Evolutionary conservation across 78 protist species (phyloP).

Genomic region (Dictyostelium capitatum): DNA sequence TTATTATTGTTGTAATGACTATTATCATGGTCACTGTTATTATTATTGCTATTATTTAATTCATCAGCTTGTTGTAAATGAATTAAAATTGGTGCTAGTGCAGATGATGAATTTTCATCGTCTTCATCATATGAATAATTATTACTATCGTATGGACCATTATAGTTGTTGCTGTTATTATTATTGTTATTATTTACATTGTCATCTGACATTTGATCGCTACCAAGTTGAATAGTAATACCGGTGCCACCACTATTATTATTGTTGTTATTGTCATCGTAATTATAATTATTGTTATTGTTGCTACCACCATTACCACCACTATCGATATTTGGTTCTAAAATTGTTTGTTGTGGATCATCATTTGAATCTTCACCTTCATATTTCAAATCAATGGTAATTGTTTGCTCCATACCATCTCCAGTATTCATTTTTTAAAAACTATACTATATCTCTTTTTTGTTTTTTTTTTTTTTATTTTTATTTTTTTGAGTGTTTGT

Average conservation of each 20-base stretch:
- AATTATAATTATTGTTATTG: background rate
- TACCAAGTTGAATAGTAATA: background rate
- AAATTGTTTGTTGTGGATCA: background rate
- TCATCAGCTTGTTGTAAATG: conserved; percentile 6
- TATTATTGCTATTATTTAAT: background rate
- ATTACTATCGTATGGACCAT: too few species aligned
- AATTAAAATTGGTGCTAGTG: conserved; percentile 12
- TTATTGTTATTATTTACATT: background rate
- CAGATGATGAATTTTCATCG: background rate
- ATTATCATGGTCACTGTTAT: background rate
- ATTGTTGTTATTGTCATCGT: background rate
- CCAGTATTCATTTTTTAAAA: background rate
- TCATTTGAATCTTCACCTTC: background rate
- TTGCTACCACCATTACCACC: background rate
- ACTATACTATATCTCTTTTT: too few species aligned
- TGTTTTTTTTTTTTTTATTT: too few species aligned
- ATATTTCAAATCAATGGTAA: too few species aligned
- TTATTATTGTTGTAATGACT: background rate
- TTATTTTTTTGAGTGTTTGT: too few species aligned
- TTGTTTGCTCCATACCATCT: too few species aligned
- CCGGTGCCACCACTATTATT: background rate
- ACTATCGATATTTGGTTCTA: background rate
- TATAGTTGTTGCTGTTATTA: background rate
- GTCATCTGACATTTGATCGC: background rate
- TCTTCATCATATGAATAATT: background rate